Conservation (phyloP, 192 early-diverging fungal genomes). For the Entomortierella chlamydospora region DNA sequence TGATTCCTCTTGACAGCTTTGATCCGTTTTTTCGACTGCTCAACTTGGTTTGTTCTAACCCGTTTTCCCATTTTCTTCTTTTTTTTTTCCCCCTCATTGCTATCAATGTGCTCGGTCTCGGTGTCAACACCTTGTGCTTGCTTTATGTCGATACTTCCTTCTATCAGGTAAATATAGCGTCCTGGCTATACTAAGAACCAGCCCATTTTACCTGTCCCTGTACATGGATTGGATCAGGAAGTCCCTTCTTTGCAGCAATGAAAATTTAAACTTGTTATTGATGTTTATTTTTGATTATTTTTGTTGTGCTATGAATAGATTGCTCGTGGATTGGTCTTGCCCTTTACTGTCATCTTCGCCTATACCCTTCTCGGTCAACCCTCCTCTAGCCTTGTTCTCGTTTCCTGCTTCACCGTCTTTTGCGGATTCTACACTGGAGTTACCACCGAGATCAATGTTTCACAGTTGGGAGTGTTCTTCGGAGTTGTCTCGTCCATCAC, state of each 20-base stretch:
- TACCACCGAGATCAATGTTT: constrained; percentile 35
- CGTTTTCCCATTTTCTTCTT: background rate
- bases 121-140: constrained; percentile 67
- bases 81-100: constrained; percentile 49
- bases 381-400: constrained; percentile 44
- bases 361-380: constrained; percentile 54
- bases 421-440: constrained; percentile 67
- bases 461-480: constrained; percentile 56
- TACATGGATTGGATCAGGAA: no score
- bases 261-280: no score
- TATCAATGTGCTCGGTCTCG: constrained; percentile 68
- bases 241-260: no score
- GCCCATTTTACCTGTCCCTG: no score
- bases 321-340: constrained; percentile 67
- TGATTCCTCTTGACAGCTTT: no score
- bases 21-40: background rate
- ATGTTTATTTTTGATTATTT: no score
- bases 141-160: constrained; percentile 70
- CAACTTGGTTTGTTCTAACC: background rate
- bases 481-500: constrained; percentile 63
- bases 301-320: constrained; percentile 40
- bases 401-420: constrained; percentile 60
- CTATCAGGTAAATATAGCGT: constrained; percentile 58
- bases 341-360: constrained; percentile 64
- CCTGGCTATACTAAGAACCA: no score